Percentiles rank a stretch among this genome's conserved stretches.
Evolutionary conservation across 192 early-diverging fungal genomes (phyloP).

Genomic region (Martensiomyces pterosporus): DNA sequence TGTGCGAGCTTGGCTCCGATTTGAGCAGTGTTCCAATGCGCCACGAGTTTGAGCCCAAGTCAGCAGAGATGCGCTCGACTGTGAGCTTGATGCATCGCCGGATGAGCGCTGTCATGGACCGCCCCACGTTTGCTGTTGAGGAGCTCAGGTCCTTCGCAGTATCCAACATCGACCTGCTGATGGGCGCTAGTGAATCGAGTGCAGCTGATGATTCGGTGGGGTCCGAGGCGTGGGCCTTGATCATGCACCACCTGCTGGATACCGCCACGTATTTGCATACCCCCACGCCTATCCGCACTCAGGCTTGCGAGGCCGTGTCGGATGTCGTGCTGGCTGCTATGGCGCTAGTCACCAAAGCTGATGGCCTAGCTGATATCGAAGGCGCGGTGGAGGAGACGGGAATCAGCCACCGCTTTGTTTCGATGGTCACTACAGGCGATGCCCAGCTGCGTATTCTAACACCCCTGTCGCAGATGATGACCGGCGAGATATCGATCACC

Average conservation of each 20-base stretch:
- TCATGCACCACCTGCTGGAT: constrained; percentile 71
- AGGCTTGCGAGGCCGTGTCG: constrained; percentile 71
- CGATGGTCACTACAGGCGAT: constrained; percentile 58
- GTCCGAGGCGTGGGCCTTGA: constrained; percentile 23
- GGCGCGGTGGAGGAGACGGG: neutral
- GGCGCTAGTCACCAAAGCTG: constrained; percentile 57
- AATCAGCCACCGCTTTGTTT: constrained; percentile 3
- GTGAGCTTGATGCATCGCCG: constrained; percentile 43
- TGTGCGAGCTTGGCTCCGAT: constrained; percentile 33
- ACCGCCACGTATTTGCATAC: constrained; percentile 61
- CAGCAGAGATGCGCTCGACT: constrained; percentile 17
- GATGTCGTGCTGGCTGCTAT: constrained; percentile 73
- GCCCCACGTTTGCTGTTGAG: constrained; percentile 35
- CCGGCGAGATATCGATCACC: neutral
- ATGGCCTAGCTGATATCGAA: neutral
- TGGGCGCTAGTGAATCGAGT: constrained; percentile 1
- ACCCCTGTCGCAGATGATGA: constrained; percentile 60
- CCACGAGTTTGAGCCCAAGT: neutral
- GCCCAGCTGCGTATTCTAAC: constrained; percentile 62
- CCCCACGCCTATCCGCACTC: constrained; percentile 62
- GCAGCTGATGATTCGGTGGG: neutral
- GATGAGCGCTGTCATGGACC: constrained; percentile 31
- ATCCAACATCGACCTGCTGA: constrained; percentile 26
- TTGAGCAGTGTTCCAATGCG: constrained; percentile 14
- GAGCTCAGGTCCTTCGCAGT: constrained; percentile 33